Base-by-base conservation (phyloP, 163 green algal genomes). In the Chlamydomonas reinhardtii region DNA sequence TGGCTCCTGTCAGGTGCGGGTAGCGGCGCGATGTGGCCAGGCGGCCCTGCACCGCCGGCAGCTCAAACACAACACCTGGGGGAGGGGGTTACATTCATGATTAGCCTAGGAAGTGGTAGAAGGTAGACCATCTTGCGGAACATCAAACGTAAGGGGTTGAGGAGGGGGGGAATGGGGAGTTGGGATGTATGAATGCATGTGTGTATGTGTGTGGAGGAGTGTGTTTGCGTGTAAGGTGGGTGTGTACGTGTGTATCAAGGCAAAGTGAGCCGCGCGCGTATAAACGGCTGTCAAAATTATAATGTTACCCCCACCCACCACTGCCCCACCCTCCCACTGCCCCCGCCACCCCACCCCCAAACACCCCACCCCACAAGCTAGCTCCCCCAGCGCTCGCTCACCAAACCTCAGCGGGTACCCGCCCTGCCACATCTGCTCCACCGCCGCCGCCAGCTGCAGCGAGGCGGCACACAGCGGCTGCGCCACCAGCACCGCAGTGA, bases 401-500 rank as follows among this genome's bases (percentile, higher is more conserved):
- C 86, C 86, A 48, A 87, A 87, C 0, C 78, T 34, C 16, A 87
- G 65, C 29, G 86, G 86, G 73, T 90, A 90, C n/a, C 69, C 66
- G 4, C 65, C 77, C 72, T 83, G 64, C 73, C 66, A 80, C 77
- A 84, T 76, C 56, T 80, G 73, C 4, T 75, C 76, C 19, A 87
- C 37, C 22, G 80, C 54, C 24, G 48, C 54, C 9, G 35, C 75
- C 56, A 91, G 72, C 56, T 69, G 32, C 34, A 86, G 61, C 34
- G 56, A 71, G 14, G 66, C 31, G 27, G 59, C 34, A 37, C 61
- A 87, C 29, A 91, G 37, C 14, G 91, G 89, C 76, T 93, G 77
- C 20, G 62, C 76, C 52, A 93, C 66, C 6, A 82, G 27, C 25
- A 93, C 70, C 27, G 90, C 17, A 20, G 54, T 89, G 76, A 93